Evolutionary conservation across 2,329 filamentous ascomycete genomes (phyloP).

Genomic region (Albifimbria verrucaria): DNA sequence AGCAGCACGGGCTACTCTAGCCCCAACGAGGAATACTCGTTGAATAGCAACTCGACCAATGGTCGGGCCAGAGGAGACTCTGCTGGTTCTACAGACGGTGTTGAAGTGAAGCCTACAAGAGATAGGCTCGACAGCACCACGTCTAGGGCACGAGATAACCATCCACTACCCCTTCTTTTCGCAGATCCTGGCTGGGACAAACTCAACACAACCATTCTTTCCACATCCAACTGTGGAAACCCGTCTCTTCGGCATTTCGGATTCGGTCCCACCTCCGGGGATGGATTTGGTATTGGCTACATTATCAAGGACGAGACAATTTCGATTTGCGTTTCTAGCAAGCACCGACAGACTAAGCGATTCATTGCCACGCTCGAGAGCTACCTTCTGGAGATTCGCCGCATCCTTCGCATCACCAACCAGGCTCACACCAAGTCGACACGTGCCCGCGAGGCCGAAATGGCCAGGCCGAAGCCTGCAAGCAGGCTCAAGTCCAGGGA

Average conservation of each 20-base stretch:
- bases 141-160: constrained; percentile 42
- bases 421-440: constrained; percentile 40
- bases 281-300: constrained; percentile 96
- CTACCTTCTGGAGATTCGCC: constrained; percentile 87
- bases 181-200: constrained; percentile 90
- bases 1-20: constrained; percentile 64
- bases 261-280: constrained; percentile 89
- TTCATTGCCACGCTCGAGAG: constrained; percentile 87
- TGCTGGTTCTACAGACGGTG: constrained; percentile 27
- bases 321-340: constrained; percentile 87
- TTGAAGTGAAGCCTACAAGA: constrained; percentile 34
- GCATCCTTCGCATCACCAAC: constrained; percentile 70
- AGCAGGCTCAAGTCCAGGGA: constrained; percentile 68
- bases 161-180: constrained; percentile 74
- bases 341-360: constrained; percentile 88
- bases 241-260: constrained; percentile 92
- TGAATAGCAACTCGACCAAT: constrained; percentile 39
- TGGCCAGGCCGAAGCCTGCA: constrained; percentile 29
- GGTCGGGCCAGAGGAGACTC: constrained; percentile 55
- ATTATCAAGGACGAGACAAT: constrained; percentile 84
- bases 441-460: constrained; percentile 53
- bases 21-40: constrained; percentile 47
- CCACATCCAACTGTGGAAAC: constrained; percentile 98
- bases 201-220: constrained; percentile 89
- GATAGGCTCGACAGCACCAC: constrained; percentile 53